A percentile compares a stretch with the other conserved stretches of the same genome.
Conservation (phyloP, 306 rosid genomes). For the Abrus pulchellus region DNA sequence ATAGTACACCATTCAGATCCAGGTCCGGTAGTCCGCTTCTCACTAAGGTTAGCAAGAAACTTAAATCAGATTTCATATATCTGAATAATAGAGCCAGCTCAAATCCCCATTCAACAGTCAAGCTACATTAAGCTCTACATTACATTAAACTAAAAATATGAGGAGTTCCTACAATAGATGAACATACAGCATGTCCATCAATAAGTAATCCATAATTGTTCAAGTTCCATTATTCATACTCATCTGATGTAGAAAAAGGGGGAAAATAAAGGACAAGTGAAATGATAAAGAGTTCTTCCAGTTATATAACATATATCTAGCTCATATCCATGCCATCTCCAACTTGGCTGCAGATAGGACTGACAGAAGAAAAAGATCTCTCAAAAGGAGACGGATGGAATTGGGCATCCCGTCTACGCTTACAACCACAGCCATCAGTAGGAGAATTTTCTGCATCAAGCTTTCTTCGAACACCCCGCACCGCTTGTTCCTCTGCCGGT, state of each 20-base stretch:
- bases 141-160: constrained; percentile 70
- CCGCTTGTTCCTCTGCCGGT: constrained; percentile 78
- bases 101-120: constrained; percentile 51
- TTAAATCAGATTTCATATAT: constrained; percentile 37
- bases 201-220: constrained; percentile 59
- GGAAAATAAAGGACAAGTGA: constrained; percentile 49
- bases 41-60: constrained; percentile 38
- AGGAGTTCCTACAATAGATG: constrained; percentile 71
- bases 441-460: constrained; percentile 72
- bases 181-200: constrained; percentile 67
- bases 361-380: constrained; percentile 80
- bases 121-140: constrained; percentile 68
- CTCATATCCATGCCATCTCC: constrained; percentile 92
- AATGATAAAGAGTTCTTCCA: constrained; percentile 52
- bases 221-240: constrained; percentile 64
- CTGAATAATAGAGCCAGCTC: constrained; percentile 49
- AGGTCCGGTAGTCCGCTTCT: constrained; percentile 13
- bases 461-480: constrained; percentile 87
- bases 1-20: constrained; percentile 37
- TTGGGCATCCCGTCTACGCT: constrained; percentile 86
- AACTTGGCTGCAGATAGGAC: constrained; percentile 89
- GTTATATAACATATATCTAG: constrained; percentile 63
- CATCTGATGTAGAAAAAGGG: constrained; percentile 48
- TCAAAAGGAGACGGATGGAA: constrained; percentile 89
- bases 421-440: constrained; percentile 64